Conservation (phyloP, 2,329 filamentous ascomycete genomes). For the Neopestalotiopsis sp. region DNA sequence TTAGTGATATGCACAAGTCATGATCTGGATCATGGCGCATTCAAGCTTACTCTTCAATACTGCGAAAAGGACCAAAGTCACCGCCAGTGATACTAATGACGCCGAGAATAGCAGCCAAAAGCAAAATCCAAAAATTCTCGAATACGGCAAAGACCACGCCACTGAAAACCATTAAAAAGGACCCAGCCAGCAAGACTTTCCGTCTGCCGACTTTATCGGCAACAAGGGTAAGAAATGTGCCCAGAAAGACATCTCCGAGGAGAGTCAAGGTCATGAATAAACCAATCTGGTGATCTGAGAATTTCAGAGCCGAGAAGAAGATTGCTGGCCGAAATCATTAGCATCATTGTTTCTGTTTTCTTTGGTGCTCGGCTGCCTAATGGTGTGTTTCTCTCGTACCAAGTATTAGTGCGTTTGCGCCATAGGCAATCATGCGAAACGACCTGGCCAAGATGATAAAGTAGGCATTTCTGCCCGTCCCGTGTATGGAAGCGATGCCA, state of each 20-base stretch:
- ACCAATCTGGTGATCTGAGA: constrained; percentile 64
- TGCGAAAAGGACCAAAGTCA: constrained; percentile 71
- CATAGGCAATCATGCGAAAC: constrained; percentile 68
- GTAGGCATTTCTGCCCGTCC: constrained; percentile 54
- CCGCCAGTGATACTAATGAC: constrained; percentile 67
- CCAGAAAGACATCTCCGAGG: constrained; percentile 63
- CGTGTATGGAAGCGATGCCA: constrained; percentile 51
- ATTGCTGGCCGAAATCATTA: constrained; percentile 40
- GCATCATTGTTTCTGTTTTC: neutral
- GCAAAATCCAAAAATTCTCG: constrained; percentile 63
- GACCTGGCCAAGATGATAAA: constrained; percentile 58
- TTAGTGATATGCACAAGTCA: constrained; percentile 1
- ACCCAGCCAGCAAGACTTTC: constrained; percentile 57
- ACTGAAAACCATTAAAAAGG: constrained; percentile 60
- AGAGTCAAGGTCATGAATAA: constrained; percentile 70
- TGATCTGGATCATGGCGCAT: neutral
- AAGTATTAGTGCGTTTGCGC: constrained; percentile 63
- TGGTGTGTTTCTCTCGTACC: constrained; percentile 33
- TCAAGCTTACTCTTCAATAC: constrained; percentile 60
- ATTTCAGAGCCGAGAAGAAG: constrained; percentile 60
- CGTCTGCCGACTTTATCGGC: constrained; percentile 64
- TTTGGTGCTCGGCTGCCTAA: neutral
- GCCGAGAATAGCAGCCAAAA: constrained; percentile 62
- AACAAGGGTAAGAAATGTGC: constrained; percentile 60
- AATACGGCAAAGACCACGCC: constrained; percentile 58